Percentiles rank a stretch among this genome's conserved stretches.
Evolutionary conservation across 352 stramenopile genomes (phyloP).

Genomic region (Phytophthora vignae): DNA sequence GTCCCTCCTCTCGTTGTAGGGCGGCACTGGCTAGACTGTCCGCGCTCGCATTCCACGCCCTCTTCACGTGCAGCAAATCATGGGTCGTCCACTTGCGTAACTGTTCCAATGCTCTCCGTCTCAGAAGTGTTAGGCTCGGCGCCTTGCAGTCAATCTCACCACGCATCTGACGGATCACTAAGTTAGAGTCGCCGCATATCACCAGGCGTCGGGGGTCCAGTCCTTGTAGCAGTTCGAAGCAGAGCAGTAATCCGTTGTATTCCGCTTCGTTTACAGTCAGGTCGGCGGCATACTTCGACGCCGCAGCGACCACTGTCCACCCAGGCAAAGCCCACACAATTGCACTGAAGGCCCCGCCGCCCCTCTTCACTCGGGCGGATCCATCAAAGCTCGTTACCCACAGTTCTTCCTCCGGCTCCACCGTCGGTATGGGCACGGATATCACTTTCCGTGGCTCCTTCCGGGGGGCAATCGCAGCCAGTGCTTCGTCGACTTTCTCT

Average conservation of each 20-base stretch:
- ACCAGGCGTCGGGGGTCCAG: neutral
- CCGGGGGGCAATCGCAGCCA: neutral
- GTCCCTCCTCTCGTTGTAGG: neutral
- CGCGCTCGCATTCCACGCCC: conserved; percentile 7
- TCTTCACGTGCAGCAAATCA: conserved; percentile 2
- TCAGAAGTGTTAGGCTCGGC: neutral
- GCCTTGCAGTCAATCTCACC: conserved; percentile 15
- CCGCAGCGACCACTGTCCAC: conserved; percentile 6
- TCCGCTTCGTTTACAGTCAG: conserved; percentile 32
- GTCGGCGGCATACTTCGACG: neutral
- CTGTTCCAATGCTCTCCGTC: neutral
- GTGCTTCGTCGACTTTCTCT: neutral
- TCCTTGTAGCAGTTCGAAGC: neutral
- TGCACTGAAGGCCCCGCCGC: conserved; percentile 8
- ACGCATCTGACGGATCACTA: conserved; percentile 9
- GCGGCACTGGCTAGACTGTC: neutral
- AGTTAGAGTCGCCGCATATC: conserved; percentile 1
- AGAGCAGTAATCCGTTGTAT: conserved; percentile 15
- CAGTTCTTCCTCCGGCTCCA: neutral
- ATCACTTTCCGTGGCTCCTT: neutral
- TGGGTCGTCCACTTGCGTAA: neutral
- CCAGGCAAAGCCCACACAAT: conserved; percentile 24
- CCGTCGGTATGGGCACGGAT: neutral
- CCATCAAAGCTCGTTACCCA: conserved; percentile 27
- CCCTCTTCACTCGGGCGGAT: conserved; percentile 16